These are phyloP conservation scores for Pisolithus microcarpus DNA, from an alignment of 768 basidiomycete species.

Conservation along the genomic window DNA sequence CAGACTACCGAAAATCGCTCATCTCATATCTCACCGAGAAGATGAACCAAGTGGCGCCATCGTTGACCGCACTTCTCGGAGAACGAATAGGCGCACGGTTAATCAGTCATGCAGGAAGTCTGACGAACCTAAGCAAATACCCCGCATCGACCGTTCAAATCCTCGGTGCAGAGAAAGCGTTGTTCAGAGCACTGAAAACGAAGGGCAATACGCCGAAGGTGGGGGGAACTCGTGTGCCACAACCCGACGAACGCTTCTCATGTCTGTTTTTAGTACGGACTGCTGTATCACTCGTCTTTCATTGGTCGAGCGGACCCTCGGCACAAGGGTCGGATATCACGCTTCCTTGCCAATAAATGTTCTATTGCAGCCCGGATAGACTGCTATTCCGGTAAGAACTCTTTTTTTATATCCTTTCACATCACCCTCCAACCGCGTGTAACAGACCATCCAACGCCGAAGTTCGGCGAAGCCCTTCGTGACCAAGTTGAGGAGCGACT, in stretches of 20 bases:
- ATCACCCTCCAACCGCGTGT: neutral
- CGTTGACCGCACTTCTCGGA: conserved; percentile 81
- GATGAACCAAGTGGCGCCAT: conserved; percentile 96
- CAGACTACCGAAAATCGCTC: conserved; percentile 90
- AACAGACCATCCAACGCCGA: conserved; percentile 77
- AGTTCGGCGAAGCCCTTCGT: conserved; percentile 91
- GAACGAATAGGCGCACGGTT: conserved; percentile 89
- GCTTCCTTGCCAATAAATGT: conserved; percentile 99
- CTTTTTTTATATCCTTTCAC: neutral
- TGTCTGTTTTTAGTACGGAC: conserved; percentile 67
- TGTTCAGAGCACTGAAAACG: conserved; percentile 95
- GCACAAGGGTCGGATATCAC: conserved; percentile 94
- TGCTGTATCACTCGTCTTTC: conserved; percentile 96
- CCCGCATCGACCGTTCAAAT: conserved; percentile 98
- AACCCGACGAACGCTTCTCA: neutral
- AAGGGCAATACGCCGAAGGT: conserved; percentile 99
- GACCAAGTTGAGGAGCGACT: conserved; percentile 94
- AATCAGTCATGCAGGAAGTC: conserved; percentile 92
- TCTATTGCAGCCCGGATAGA: conserved; percentile 97
- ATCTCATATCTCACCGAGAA: conserved; percentile 87
- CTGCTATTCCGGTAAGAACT: conserved; percentile 71
- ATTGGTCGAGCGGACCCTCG: conserved; percentile 92
- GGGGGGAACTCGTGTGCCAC: too few relatives aligned
- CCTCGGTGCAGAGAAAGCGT: conserved; percentile 93
- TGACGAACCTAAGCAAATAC: conserved; percentile 97